These are phyloP conservation scores for Neonectria faginata DNA, from an alignment of 2,329 filamentous ascomycete species.

Conservation along the genomic window DNA sequence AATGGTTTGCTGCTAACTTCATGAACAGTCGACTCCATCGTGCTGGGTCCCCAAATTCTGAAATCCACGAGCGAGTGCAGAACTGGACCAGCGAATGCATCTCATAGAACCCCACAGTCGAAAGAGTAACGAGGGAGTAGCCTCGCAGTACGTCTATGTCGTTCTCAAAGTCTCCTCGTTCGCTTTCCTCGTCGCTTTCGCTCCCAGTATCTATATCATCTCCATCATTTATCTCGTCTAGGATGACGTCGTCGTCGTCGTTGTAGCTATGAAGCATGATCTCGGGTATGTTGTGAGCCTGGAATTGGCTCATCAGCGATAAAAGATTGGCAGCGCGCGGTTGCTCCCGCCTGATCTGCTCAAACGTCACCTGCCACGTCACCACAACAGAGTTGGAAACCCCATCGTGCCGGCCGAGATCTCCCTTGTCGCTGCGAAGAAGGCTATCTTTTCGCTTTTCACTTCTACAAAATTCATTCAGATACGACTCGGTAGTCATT, in stretches of 20 bases:
- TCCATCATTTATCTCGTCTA: neutral
- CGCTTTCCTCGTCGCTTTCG: neutral
- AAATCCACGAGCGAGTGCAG: slow-evolving; percentile 39
- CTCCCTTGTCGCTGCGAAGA: slow-evolving; percentile 39
- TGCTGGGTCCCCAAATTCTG: slow-evolving; percentile 4
- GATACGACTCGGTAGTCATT: slow-evolving; percentile 46
- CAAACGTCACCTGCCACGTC: slow-evolving; percentile 14
- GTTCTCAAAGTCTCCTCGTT: slow-evolving; percentile 21
- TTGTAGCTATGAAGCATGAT: slow-evolving; percentile 20
- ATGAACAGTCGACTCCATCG: slow-evolving; percentile 31
- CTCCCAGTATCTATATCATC: too few species aligned
- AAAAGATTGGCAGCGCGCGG: slow-evolving; percentile 7
- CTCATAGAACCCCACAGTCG: slow-evolving; percentile 24
- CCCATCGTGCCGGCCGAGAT: slow-evolving; percentile 24
- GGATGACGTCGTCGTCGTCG: too few species aligned
- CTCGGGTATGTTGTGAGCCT: slow-evolving; percentile 55
- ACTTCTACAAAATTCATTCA: slow-evolving; percentile 45
- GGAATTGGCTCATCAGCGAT: slow-evolving; percentile 45
- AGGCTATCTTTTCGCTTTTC: slow-evolving; percentile 42
- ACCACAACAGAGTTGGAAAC: slow-evolving; percentile 11
- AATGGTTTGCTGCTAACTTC: slow-evolving; percentile 15
- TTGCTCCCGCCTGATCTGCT: neutral
- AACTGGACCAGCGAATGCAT: slow-evolving; percentile 42
- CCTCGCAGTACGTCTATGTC: slow-evolving; percentile 31
- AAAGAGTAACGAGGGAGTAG: slow-evolving; percentile 34